Percentiles rank a stretch among this genome's conserved stretches.
phyloP scores from a whole-genome alignment of 805 yeast species.

The Candida vartiovaarae region DNA sequence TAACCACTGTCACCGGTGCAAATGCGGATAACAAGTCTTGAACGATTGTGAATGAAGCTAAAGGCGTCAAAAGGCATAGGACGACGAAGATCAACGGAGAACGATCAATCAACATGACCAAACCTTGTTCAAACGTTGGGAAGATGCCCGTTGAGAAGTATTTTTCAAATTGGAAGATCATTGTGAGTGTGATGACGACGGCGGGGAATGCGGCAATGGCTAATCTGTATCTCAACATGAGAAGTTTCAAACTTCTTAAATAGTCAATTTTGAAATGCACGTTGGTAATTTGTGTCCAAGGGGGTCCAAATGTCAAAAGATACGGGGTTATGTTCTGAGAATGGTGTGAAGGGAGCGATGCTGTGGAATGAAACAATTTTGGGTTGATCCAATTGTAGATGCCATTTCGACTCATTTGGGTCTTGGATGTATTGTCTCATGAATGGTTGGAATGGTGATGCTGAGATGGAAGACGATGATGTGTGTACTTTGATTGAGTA shows the following conservation, averaged over 20 bases:
- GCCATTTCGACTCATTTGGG: conserved; percentile 78
- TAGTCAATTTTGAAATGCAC: conserved; percentile 38
- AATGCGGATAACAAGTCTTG: conserved; percentile 34
- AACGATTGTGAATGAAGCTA: conserved; percentile 28
- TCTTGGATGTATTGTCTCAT: conserved; percentile 59
- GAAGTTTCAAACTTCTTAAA: conserved; percentile 52
- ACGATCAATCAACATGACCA: conserved; percentile 30
- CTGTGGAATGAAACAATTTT: conserved; percentile 47
- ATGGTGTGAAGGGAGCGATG: conserved; percentile 65
- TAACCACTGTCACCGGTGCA: conserved; percentile 49
- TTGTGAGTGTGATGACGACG: conserved; percentile 43
- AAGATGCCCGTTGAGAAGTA: conserved; percentile 34
- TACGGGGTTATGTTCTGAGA: conserved; percentile 17
- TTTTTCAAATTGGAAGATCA: conserved; percentile 46
- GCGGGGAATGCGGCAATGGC: conserved; percentile 66
- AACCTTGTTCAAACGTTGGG: conserved; percentile 39
- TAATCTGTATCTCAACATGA: conserved; percentile 73
- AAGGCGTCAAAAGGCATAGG: conserved; percentile 33
- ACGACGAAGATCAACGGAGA: conserved; percentile 20
- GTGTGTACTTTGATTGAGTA: conserved; percentile 30
- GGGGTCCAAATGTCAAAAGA: conserved; percentile 44
- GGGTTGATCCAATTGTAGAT: conserved; percentile 39
- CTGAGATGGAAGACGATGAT: neutral
- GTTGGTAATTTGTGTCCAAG: conserved; percentile 1
- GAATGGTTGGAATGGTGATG: conserved; percentile 45